phyloP scores from a whole-genome alignment of 495 filamentous ascomycete genomes.

The Hypoxylon rickii region DNA sequence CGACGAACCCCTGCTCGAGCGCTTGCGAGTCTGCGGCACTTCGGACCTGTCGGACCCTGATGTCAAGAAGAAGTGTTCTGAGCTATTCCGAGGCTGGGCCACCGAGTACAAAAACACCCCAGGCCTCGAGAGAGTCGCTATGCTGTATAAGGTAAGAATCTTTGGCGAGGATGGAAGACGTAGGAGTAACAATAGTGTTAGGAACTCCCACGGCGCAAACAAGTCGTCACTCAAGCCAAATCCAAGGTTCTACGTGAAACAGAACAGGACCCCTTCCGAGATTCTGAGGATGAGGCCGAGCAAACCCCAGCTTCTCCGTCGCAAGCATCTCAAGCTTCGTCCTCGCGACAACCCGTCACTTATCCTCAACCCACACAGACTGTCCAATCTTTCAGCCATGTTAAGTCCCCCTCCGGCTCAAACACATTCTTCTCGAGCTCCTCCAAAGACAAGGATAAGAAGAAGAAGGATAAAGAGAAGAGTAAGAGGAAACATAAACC shows the following conservation, averaged over 20 bases:
- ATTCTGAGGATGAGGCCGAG: constrained; percentile 62
- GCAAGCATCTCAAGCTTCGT: constrained; percentile 35
- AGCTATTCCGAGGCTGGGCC: constrained; percentile 88
- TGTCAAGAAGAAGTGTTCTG: constrained; percentile 83
- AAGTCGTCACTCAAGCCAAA: constrained; percentile 67
- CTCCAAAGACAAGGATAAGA: constrained; percentile 52
- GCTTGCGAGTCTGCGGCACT: constrained; percentile 83
- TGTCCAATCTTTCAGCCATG: constrained; percentile 41
- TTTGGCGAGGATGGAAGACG: background rate
- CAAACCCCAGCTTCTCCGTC: constrained; percentile 19
- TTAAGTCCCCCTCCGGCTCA: constrained; percentile 37
- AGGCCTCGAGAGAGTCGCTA: constrained; percentile 78
- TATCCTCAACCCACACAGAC: constrained; percentile 36
- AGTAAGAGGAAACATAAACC: constrained; percentile 56
- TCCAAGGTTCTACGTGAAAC: constrained; percentile 82
- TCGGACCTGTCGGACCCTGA: constrained; percentile 82
- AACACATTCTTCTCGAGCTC: constrained; percentile 36
- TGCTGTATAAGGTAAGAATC: constrained; percentile 68
- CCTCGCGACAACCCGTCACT: constrained; percentile 42
- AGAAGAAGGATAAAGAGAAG: constrained; percentile 54
- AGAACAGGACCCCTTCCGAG: constrained; percentile 62
- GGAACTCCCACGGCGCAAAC: constrained; percentile 60
- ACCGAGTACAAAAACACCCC: constrained; percentile 77
- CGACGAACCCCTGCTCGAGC: constrained; percentile 92
- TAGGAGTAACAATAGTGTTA: constrained; percentile 24